Evolutionary conservation across 208 protist genomes (phyloP).

Genomic region (Wallacemonas sp.): DNA sequence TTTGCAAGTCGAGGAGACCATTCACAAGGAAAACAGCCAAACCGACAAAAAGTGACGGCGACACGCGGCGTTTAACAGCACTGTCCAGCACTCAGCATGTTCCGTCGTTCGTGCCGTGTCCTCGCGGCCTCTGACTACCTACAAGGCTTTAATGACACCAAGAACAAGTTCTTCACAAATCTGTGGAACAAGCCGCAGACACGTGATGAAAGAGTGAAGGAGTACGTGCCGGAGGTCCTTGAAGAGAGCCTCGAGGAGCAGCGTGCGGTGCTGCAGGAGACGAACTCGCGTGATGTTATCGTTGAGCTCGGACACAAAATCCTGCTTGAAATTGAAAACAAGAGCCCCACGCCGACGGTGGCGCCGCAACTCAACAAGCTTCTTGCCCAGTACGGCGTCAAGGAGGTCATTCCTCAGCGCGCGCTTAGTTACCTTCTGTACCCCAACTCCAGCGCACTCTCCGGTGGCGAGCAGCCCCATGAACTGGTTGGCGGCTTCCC

Average conservation of each 20-base stretch:
- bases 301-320: conserved; percentile 83
- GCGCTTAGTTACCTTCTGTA: conserved; percentile 87
- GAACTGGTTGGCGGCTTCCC: conserved; percentile 74
- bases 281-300: conserved; percentile 80
- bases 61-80: too few relatives aligned
- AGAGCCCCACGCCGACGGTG: conserved; percentile 87
- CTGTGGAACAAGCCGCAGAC: conserved; percentile 87
- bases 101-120: conserved; percentile 10
- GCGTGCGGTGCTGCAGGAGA: conserved; percentile 75
- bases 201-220: conserved; percentile 80
- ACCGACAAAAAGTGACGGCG: too few relatives aligned
- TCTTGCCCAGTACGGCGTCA: conserved; percentile 64
- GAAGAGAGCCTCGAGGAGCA: conserved; percentile 82
- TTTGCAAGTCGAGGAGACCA: not conserved
- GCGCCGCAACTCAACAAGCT: conserved; percentile 77
- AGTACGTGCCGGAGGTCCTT: conserved; percentile 86
- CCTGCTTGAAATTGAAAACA: conserved; percentile 79
- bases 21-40: not conserved
- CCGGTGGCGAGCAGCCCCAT: conserved; percentile 57
- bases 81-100: conserved; percentile 7
- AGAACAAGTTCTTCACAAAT: conserved; percentile 76
- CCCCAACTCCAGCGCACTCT: conserved; percentile 45
- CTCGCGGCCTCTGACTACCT: conserved; percentile 25
- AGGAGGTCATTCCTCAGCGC: conserved; percentile 81
- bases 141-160: conserved; percentile 47